Evolutionary conservation across 1,284 basidiomycete species (phyloP).

Genomic region (Cystobasidium pallidum): DNA sequence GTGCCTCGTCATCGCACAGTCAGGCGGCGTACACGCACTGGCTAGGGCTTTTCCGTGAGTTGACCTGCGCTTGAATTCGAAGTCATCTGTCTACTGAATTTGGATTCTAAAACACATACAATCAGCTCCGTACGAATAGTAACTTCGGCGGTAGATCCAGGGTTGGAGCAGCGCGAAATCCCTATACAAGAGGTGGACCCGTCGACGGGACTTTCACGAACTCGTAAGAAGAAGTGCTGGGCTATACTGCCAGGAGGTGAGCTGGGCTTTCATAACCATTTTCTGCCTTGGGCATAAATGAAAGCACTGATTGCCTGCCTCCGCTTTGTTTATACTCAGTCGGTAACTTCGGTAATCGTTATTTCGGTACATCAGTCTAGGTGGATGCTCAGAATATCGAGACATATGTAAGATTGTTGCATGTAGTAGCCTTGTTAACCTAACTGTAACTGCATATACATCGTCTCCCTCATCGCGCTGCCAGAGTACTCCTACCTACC

Average conservation of each 20-base stretch:
- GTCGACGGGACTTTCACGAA: slow-evolving; percentile 6
- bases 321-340: slow-evolving; percentile 7
- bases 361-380: slow-evolving; percentile 45
- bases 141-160: slow-evolving; percentile 76
- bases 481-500: too few species aligned
- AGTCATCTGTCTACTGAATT: background rate
- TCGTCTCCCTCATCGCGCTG: too few species aligned
- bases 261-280: background rate
- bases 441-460: background rate
- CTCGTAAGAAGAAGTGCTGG: slow-evolving; percentile 36
- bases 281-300: background rate
- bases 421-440: slow-evolving; percentile 11
- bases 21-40: slow-evolving; percentile 76
- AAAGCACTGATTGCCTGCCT: background rate
- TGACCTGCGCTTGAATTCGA: background rate
- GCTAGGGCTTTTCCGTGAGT: slow-evolving; percentile 75
- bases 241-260: slow-evolving; percentile 43
- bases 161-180: slow-evolving; percentile 63
- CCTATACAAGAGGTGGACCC: slow-evolving; percentile 37
- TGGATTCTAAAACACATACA: background rate
- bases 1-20: slow-evolving; percentile 80
- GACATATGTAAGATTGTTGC: background rate
- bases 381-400: background rate
- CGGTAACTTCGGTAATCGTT: slow-evolving; percentile 45
- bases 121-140: slow-evolving; percentile 72